These are phyloP conservation scores for Blastobotrys buckinghamii DNA, from an alignment of 1,139 yeast genomes.

Conservation along the genomic window DNA sequence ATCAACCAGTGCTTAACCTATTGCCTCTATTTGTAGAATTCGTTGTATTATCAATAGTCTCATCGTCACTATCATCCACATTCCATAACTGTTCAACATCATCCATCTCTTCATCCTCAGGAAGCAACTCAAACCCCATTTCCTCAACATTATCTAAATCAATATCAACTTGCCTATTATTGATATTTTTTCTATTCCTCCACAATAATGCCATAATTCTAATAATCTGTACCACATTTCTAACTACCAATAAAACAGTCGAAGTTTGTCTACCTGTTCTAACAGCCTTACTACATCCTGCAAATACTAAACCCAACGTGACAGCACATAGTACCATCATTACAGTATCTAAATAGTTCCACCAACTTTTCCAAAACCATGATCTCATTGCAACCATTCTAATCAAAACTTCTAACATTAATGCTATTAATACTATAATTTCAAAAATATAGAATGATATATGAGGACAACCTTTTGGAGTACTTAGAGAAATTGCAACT, in stretches of 20 bases:
- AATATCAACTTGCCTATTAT: conserved; percentile 17
- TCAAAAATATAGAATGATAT: conserved; percentile 12
- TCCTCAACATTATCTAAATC: conserved; percentile 19
- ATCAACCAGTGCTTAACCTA: too few species aligned
- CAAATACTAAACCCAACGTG: conserved; percentile 19
- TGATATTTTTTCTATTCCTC: conserved; percentile 16
- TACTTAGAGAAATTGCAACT: conserved; percentile 17
- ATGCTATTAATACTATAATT: conserved; percentile 16
- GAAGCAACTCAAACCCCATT: conserved; percentile 17
- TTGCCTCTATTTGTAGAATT: too few species aligned
- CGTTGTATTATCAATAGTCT: not conserved
- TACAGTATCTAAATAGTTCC: conserved; percentile 18
- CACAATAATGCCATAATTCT: conserved; percentile 16
- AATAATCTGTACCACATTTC: conserved; percentile 17
- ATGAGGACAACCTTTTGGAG: conserved; percentile 20
- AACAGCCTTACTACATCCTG: conserved; percentile 18
- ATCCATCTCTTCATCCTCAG: conserved; percentile 15
- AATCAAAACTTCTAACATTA: conserved; percentile 17
- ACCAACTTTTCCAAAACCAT: conserved; percentile 18
- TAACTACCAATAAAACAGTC: conserved; percentile 16
- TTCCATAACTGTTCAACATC: conserved; percentile 11
- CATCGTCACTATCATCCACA: conserved; percentile 4
- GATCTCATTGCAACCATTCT: conserved; percentile 17
- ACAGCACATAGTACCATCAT: conserved; percentile 17
- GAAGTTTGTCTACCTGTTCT: conserved; percentile 18